Conservation (phyloP, 225 moss, liverwort and hornwort species). For the Sphagnum tenellum region DNA sequence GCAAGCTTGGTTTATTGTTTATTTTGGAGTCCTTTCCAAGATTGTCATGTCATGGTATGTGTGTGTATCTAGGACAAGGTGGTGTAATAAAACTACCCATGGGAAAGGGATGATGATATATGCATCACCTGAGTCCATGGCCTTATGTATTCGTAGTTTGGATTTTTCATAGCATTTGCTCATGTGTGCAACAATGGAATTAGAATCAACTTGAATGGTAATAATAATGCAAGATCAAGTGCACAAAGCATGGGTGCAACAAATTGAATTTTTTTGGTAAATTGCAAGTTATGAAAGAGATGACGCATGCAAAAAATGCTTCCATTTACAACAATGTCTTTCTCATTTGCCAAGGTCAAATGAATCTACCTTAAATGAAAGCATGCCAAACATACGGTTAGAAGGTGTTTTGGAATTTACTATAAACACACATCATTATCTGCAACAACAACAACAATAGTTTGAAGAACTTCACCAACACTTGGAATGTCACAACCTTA, state of each 20-base stretch:
- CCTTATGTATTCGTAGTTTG: constrained; percentile 22
- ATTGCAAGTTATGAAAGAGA: constrained; percentile 66
- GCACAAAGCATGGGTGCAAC: constrained; percentile 68
- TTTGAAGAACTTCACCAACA: constrained; percentile 57
- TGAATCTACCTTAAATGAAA: constrained; percentile 27
- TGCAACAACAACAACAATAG: constrained; percentile 36
- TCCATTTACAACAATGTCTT: constrained; percentile 42
- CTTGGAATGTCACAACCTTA: too few relatives aligned
- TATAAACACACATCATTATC: constrained; percentile 33
- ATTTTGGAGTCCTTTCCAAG: too few relatives aligned
- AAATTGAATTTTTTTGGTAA: constrained; percentile 59
- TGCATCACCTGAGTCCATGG: too few relatives aligned
- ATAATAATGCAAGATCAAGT: constrained; percentile 49
- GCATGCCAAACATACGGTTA: constrained; percentile 8
- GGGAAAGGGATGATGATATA: too few relatives aligned
- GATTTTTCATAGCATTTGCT: constrained; percentile 64
- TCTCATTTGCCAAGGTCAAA: constrained; percentile 54
- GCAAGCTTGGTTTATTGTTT: too few relatives aligned
- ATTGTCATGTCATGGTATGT: too few relatives aligned
- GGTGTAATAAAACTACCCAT: too few relatives aligned
- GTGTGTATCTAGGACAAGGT: too few relatives aligned
- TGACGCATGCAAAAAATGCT: constrained; percentile 57
- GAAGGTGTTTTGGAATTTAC: constrained; percentile 10
- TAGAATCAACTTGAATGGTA: constrained; percentile 53
- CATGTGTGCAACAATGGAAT: constrained; percentile 52